Evolutionary conservation across 208 protist species (phyloP).

Genomic region (Wallacemonas sp.): DNA sequence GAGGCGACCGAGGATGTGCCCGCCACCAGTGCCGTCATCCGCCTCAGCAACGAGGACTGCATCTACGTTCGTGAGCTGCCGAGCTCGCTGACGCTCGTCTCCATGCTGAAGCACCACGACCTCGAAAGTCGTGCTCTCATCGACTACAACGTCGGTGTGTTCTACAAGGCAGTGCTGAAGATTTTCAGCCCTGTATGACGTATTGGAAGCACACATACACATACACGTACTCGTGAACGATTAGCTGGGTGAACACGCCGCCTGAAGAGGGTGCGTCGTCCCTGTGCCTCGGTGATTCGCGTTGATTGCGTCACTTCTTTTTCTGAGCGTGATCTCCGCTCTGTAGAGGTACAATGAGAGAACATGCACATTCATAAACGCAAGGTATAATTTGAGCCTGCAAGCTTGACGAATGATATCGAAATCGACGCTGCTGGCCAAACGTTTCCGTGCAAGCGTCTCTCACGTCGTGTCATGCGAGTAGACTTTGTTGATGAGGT

Average conservation of each 20-base stretch:
- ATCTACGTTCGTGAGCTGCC: constrained; percentile 89
- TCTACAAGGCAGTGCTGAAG: constrained; percentile 66
- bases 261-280: too few relatives aligned
- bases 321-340: too few relatives aligned
- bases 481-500: too few relatives aligned
- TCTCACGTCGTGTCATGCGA: too few relatives aligned
- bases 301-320: neutral
- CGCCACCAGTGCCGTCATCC: constrained; percentile 38
- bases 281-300: neutral
- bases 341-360: too few relatives aligned
- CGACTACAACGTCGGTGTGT: constrained; percentile 83
- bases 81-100: constrained; percentile 77
- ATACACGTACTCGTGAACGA: too few relatives aligned
- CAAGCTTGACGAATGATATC: too few relatives aligned
- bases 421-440: too few relatives aligned
- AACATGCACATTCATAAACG: too few relatives aligned
- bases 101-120: constrained; percentile 82
- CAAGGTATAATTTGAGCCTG: too few relatives aligned
- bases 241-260: too few relatives aligned
- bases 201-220: neutral
- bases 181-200: constrained; percentile 58
- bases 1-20: constrained; percentile 5
- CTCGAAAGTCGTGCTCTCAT: constrained; percentile 73
- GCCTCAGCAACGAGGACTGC: constrained; percentile 61
- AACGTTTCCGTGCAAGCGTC: too few relatives aligned